phyloP scores from a whole-genome alignment of 345 rosid species.

The Cardamine resedifolia region DNA sequence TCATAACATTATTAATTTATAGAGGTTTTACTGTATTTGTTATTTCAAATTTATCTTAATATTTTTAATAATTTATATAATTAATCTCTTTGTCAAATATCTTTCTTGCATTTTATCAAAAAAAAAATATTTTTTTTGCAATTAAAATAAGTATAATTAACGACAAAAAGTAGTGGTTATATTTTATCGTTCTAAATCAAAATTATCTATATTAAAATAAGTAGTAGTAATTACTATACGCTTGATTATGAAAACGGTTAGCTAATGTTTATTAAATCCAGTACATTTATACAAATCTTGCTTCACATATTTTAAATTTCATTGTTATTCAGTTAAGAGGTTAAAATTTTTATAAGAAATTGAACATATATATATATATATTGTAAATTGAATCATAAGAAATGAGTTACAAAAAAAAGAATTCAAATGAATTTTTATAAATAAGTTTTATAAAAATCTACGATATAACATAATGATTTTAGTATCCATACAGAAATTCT shows the following conservation, averaged over 20 bases:
- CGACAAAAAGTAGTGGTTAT: background rate
- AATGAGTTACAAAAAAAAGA: no score
- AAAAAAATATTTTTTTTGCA: background rate
- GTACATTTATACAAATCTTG: background rate
- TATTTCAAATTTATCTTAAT: conserved; percentile 24
- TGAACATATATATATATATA: no score
- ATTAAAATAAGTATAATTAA: background rate
- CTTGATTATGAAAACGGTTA: background rate
- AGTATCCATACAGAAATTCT: background rate
- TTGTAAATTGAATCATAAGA: background rate
- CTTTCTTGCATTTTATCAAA: no score
- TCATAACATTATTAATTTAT: no score
- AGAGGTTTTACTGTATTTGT: no score
- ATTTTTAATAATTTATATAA: background rate
- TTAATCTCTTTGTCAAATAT: background rate
- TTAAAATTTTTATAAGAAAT: no score
- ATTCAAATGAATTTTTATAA: background rate
- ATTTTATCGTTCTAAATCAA: background rate
- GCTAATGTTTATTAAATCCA: background rate
- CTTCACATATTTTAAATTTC: background rate
- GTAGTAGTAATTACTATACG: background rate
- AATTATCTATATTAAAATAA: background rate
- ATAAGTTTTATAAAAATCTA: no score
- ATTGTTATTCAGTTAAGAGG: background rate
- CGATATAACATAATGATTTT: background rate